Conservation (phyloP, 805 yeast genomes). For the Cyberlindnera mycetangii region DNA sequence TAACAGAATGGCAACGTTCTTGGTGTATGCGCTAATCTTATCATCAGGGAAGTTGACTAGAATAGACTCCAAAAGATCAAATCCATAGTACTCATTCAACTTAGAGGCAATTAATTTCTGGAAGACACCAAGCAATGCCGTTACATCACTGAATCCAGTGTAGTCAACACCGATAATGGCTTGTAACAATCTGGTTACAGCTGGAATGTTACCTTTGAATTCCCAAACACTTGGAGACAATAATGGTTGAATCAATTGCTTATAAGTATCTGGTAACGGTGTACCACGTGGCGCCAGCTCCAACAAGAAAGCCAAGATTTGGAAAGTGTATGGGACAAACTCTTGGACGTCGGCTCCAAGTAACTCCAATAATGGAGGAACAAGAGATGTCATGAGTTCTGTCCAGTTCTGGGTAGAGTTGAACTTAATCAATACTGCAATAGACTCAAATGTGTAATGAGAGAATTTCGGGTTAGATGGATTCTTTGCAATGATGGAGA, state of each 20-base stretch:
- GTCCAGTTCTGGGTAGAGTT: slow-evolving; percentile 32
- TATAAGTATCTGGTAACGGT: slow-evolving; percentile 62
- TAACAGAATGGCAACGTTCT: slow-evolving; percentile 72
- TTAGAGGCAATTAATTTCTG: slow-evolving; percentile 88
- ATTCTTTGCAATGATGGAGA: slow-evolving; percentile 71
- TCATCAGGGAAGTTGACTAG: slow-evolving; percentile 52
- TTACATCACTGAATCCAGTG: slow-evolving; percentile 41
- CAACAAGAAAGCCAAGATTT: slow-evolving; percentile 75
- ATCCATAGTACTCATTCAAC: slow-evolving; percentile 75
- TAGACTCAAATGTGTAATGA: slow-evolving; percentile 86
- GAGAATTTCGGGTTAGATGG: slow-evolving; percentile 95
- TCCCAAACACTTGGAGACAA: slow-evolving; percentile 95
- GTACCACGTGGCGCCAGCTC: slow-evolving; percentile 50
- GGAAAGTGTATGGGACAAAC: slow-evolving; percentile 90
- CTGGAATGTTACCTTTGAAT: slow-evolving; percentile 88
- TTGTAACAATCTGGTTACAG: slow-evolving; percentile 74
- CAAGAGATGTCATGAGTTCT: slow-evolving; percentile 40
- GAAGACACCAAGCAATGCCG: slow-evolving; percentile 92
- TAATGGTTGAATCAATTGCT: slow-evolving; percentile 71
- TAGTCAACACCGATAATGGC: slow-evolving; percentile 51
- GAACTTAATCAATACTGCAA: slow-evolving; percentile 70
- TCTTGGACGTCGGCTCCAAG: slow-evolving; percentile 87
- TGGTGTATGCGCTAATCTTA: slow-evolving; percentile 50
- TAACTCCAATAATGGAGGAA: slow-evolving; percentile 66
- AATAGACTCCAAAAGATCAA: slow-evolving; percentile 76